Evolutionary conservation across 352 stramenopile genomes (phyloP), one percentile per base, ranked within the genome.

Genomic region (Phytophthora foliorum): DNA sequence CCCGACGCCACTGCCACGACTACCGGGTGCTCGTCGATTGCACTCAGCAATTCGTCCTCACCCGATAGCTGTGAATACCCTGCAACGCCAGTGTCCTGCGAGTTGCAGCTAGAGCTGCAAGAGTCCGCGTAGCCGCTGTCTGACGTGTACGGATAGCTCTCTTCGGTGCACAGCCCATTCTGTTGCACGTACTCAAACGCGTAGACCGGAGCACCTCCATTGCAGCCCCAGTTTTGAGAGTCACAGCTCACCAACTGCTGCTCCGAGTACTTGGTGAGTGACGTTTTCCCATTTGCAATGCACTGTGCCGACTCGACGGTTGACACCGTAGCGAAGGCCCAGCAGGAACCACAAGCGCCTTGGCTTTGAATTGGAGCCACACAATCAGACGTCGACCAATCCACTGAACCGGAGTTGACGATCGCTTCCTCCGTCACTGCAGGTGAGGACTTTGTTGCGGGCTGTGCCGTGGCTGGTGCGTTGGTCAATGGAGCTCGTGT

Each of bases 321-420:
- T 7, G 97, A 90, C 1, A 97, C 91, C 0, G 95, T 95, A 14
- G 96, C 97, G 81, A 99, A 99, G 6, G 97, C 92, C 97, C 97
- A 99, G 80, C 98, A 99, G 2, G 92, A 98, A 45, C 98, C 97
- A 75, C 98, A 99, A 9, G 86, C 68, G 0, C 95, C 97, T 74
- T 99, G 98, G 69, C 99, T 98, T 72, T 99, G 98, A 29, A 99
- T 69, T 0, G 61, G 57, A 13, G 72, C 74, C 25, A 90, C 55
- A 42, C 77, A 88, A 10, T 64, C 41, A 10, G 80, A 81, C 11
- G 62, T 73, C 19, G 81, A 78, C 83, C 79, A 88, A 45, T 88
- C 76, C 24, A 85, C 63, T 5, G 68, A 81, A 14, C 61, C 62
- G 31, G 67, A 74, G 7, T 61, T 69, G 7, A 19, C 25, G 3